These are phyloP conservation scores for Theileria orientalis DNA, from an alignment of 169 alveolate species.

Conservation along the genomic window DNA sequence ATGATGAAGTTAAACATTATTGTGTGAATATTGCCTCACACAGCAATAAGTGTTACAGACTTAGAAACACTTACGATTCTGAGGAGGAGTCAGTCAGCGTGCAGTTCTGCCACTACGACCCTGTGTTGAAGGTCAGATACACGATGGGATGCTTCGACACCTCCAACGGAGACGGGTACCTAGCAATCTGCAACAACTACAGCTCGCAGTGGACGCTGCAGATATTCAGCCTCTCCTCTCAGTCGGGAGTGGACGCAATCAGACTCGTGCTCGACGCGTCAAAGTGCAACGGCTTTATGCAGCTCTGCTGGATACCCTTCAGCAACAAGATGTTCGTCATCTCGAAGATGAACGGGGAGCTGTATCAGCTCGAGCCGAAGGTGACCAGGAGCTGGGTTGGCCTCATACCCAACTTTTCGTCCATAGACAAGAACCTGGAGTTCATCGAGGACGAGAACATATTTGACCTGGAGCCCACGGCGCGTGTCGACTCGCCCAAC, in stretches of 20 bases:
- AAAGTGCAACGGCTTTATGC: slow-evolving; percentile 24
- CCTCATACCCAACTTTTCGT: slow-evolving; percentile 27
- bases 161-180: background rate
- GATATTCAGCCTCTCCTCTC: background rate
- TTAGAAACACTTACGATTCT: too few species aligned
- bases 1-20: too few species aligned
- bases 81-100: too few species aligned
- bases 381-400: slow-evolving; percentile 20
- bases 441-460: slow-evolving; percentile 30
- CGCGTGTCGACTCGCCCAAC: background rate
- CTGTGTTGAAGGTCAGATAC: slow-evolving; percentile 18
- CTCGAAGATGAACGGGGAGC: slow-evolving; percentile 13
- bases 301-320: slow-evolving; percentile 27
- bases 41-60: too few species aligned
- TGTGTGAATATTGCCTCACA: too few species aligned
- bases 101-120: slow-evolving; percentile 24
- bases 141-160: slow-evolving; percentile 9
- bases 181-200: slow-evolving; percentile 6
- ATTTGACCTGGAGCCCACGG: slow-evolving; percentile 4
- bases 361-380: slow-evolving; percentile 18
- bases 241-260: slow-evolving; percentile 7
- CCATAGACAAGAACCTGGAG: slow-evolving; percentile 27
- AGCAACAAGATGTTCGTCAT: background rate
- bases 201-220: background rate
- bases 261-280: slow-evolving; percentile 9